phyloP scores from a whole-genome alignment of 140 eudicot genomes.

The Oenanthe javanica region DNA sequence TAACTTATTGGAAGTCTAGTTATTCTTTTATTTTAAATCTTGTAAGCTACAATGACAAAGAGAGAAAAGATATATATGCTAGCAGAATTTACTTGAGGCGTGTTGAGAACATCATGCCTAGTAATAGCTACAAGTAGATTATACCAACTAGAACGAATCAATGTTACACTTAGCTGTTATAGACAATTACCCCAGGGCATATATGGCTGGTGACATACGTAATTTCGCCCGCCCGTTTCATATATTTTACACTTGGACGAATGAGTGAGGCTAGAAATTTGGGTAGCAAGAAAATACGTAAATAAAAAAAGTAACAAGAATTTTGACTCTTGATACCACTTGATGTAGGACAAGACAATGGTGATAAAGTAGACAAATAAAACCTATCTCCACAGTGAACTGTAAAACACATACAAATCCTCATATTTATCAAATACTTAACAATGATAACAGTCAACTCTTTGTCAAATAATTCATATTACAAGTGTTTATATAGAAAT shows the following conservation, averaged over 20 bases:
- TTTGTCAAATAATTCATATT: not conserved
- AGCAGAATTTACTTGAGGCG: not conserved
- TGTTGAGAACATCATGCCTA: not conserved
- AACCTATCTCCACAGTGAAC: not conserved
- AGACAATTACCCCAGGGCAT: not conserved
- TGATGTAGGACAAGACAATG: not conserved
- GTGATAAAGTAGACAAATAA: no score
- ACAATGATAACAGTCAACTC: not conserved
- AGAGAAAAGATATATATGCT: not conserved
- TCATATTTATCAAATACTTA: not conserved
- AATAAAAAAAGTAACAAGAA: not conserved
- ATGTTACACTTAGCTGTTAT: not conserved
- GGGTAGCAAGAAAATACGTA: not conserved
- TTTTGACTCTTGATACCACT: not conserved
- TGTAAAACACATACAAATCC: not conserved
- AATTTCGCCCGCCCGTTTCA: no score
- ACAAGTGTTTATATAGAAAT: not conserved
- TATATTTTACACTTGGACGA: not conserved
- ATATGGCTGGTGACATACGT: not conserved
- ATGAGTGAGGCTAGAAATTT: not conserved
- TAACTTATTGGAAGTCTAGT: not conserved
- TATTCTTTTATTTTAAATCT: not conserved
- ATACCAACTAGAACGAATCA: not conserved
- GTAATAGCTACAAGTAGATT: not conserved
- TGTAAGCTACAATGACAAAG: not conserved